Percentiles rank a stretch among this genome's conserved stretches.
Conservation (phyloP, 306 rosid species). For the Medicago ruthenica region DNA sequence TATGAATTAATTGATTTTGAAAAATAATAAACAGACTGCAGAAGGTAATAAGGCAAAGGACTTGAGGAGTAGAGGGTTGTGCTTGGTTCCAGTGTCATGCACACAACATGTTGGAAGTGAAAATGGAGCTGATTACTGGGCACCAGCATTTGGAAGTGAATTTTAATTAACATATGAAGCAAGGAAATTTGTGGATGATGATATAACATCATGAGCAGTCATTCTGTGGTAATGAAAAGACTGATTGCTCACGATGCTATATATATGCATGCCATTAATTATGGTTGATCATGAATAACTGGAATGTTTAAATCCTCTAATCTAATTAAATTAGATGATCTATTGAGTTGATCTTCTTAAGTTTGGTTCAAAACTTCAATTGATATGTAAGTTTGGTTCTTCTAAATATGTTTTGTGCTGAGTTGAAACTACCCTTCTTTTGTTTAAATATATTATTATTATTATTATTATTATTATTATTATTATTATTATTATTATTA, state of each 20-base stretch:
- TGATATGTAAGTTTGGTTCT: constrained; percentile 16
- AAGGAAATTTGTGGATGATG: neutral
- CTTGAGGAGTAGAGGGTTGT: constrained; percentile 79
- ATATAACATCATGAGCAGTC: constrained; percentile 77
- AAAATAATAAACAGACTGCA: constrained; percentile 37
- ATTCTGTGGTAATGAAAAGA: constrained; percentile 56
- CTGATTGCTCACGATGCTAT: constrained; percentile 89
- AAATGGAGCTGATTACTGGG: constrained; percentile 87
- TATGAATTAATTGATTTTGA: neutral
- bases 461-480: neutral
- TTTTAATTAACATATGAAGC: constrained; percentile 37
- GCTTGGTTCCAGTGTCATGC: constrained; percentile 83
- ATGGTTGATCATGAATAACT: neutral
- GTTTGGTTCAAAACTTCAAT: constrained; percentile 25
- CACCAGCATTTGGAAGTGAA: constrained; percentile 67
- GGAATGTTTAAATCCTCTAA: constrained; percentile 39
- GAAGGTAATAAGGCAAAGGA: constrained; percentile 59
- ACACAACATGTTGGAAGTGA: constrained; percentile 77
- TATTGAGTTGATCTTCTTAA: constrained; percentile 23
- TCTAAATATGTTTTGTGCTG: constrained; percentile 23
- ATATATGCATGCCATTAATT: constrained; percentile 9
- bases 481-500: too few relatives aligned
- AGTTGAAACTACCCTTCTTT: constrained; percentile 24
- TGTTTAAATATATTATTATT: neutral
- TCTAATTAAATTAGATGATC: constrained; percentile 41